Conservation (phyloP, 192 early-diverging fungal genomes). For the Dissophora globulifera region DNA sequence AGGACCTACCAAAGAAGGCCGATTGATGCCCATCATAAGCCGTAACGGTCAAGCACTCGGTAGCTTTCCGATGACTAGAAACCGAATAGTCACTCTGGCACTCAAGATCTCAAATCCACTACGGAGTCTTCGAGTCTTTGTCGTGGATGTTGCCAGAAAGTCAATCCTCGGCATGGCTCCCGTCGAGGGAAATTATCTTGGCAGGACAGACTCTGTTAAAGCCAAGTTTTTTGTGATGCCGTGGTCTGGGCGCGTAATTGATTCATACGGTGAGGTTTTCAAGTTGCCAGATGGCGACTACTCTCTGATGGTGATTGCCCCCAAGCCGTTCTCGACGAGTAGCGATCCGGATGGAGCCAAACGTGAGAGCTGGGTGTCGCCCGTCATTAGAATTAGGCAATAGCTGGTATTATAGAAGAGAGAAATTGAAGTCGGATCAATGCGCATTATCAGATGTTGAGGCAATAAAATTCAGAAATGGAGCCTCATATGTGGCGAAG, state of each 20-base stretch:
- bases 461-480: not conserved
- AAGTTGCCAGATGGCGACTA: constrained; percentile 28
- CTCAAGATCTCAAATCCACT: constrained; percentile 40
- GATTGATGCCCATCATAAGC: constrained; percentile 14
- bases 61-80: constrained; percentile 18
- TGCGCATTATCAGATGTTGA: not conserved
- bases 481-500: too few species aligned
- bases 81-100: constrained; percentile 6
- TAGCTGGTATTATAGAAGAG: too few species aligned
- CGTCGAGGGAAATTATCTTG: constrained; percentile 31
- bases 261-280: not conserved
- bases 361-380: constrained; percentile 35
- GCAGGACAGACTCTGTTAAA: constrained; percentile 25
- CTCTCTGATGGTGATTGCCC: constrained; percentile 24
- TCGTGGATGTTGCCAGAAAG: not conserved
- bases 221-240: constrained; percentile 29
- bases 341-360: not conserved
- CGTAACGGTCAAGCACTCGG: not conserved
- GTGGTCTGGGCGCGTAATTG: constrained; percentile 11
- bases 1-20: constrained; percentile 12
- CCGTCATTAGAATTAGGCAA: constrained; percentile 9
- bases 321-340: constrained; percentile 30
- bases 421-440: too few species aligned
- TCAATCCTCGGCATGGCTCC: constrained; percentile 19
- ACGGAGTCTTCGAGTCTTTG: constrained; percentile 25